Evolutionary conservation across 2,329 filamentous ascomycete genomes (phyloP).

Genomic region (Fusarium redolens): DNA sequence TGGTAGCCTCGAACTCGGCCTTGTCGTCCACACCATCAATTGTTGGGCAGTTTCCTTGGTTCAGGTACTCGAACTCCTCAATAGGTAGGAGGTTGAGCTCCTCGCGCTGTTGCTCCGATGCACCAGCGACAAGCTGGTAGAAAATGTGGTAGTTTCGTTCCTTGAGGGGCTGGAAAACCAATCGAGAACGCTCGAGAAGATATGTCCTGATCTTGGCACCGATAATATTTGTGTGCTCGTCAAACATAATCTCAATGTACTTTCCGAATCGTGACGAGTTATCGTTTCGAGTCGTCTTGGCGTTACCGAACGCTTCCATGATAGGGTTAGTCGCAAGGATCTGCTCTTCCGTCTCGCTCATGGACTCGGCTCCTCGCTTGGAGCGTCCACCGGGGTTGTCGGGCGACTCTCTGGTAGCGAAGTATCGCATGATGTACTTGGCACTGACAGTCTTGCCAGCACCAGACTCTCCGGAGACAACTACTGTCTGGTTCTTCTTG

Average conservation of each 20-base stretch:
- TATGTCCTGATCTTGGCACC: constrained; percentile 98
- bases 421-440: constrained; percentile 99
- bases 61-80: constrained; percentile 95
- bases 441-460: constrained; percentile 99
- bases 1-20: constrained; percentile 90
- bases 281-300: constrained; percentile 99
- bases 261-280: constrained; percentile 99
- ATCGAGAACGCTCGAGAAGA: constrained; percentile 90
- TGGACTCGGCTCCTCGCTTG: constrained; percentile 80
- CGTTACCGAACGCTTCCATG: constrained; percentile 99
- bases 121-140: constrained; percentile 94
- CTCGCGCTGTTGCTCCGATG: constrained; percentile 84
- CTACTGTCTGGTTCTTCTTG: constrained; percentile 95
- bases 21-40: constrained; percentile 98
- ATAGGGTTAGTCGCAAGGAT: constrained; percentile 98
- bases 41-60: constrained; percentile 89
- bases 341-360: constrained; percentile 98
- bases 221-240: constrained; percentile 93
- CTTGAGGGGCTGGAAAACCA: constrained; percentile 97
- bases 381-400: constrained; percentile 83
- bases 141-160: constrained; percentile 99
- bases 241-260: constrained; percentile 99
- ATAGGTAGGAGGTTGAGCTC: constrained; percentile 82
- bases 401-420: constrained; percentile 94
- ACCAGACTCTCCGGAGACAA: constrained; percentile 99